Evolutionary conservation across 2,329 filamentous ascomycete species (phyloP).

Genomic region (Fusarium keratoplasticum): DNA sequence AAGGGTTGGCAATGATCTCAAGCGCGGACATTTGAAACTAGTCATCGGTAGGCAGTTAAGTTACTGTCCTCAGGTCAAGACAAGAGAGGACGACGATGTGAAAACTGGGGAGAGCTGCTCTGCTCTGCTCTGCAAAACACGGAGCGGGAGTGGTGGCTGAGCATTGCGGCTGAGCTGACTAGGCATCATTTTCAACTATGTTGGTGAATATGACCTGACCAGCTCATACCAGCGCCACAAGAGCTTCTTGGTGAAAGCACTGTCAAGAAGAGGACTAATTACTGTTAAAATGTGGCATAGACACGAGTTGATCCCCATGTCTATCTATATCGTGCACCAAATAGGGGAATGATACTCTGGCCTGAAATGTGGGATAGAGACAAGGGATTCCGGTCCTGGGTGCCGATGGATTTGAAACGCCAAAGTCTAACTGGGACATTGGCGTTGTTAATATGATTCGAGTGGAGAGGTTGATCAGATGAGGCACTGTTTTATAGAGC

Average conservation of each 20-base stretch:
- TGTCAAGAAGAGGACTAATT: conserved; percentile 67
- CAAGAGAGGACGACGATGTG: neutral
- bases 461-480: neutral
- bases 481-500: neutral
- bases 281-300: neutral
- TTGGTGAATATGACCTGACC: neutral
- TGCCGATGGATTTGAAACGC: neutral
- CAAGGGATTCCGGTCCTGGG: neutral
- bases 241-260: conserved; percentile 68
- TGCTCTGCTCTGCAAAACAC: neutral
- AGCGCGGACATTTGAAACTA: neutral
- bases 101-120: neutral
- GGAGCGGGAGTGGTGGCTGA: neutral
- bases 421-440: neutral
- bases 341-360: neutral
- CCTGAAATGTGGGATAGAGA: neutral
- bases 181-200: neutral
- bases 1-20: neutral
- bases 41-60: neutral
- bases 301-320: neutral
- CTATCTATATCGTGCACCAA: neutral
- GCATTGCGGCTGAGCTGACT: neutral
- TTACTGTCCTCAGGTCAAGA: neutral
- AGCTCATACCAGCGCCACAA: conserved; percentile 65
- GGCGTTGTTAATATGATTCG: neutral